A percentile compares a stretch with the other conserved stretches of the same genome.
Evolutionary conservation across 2,329 filamentous ascomycete species (phyloP).

Genomic region (Pseudocercospora fijiensis): DNA sequence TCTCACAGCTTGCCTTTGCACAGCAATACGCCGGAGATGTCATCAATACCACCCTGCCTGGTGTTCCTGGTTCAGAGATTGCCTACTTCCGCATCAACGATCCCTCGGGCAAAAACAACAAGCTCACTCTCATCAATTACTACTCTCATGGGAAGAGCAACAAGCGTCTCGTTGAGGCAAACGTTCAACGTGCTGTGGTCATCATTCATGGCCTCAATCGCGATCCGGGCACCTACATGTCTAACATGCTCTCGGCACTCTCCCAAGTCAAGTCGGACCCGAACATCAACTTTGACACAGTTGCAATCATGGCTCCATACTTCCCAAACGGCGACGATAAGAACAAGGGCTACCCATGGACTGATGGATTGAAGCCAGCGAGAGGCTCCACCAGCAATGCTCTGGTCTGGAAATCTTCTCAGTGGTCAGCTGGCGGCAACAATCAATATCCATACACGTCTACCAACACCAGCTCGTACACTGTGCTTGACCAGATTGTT

Average conservation of each 20-base stretch:
- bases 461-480: constrained; percentile 35
- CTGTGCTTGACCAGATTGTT: constrained; percentile 40
- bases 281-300: constrained; percentile 35
- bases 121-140: constrained; percentile 41
- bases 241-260: constrained; percentile 38
- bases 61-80: constrained; percentile 38
- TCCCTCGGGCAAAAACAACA: constrained; percentile 30
- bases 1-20: constrained; percentile 13
- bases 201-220: constrained; percentile 39
- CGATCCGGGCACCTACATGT: constrained; percentile 38
- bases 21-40: constrained; percentile 39
- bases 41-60: constrained; percentile 35
- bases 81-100: constrained; percentile 38
- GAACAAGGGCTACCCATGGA: constrained; percentile 39
- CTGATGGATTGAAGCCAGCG: constrained; percentile 28
- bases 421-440: constrained; percentile 39
- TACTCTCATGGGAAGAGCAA: constrained; percentile 31
- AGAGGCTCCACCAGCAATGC: constrained; percentile 37
- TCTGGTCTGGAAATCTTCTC: constrained; percentile 39
- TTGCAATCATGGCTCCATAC: constrained; percentile 38
- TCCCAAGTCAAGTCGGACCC: constrained; percentile 28
- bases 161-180: constrained; percentile 29
- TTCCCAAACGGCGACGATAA: constrained; percentile 42
- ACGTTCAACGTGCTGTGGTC: constrained; percentile 38
- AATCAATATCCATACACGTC: constrained; percentile 38